phyloP scores from a whole-genome alignment of 2,329 filamentous ascomycete genomes.

The Diplodia seriata region DNA sequence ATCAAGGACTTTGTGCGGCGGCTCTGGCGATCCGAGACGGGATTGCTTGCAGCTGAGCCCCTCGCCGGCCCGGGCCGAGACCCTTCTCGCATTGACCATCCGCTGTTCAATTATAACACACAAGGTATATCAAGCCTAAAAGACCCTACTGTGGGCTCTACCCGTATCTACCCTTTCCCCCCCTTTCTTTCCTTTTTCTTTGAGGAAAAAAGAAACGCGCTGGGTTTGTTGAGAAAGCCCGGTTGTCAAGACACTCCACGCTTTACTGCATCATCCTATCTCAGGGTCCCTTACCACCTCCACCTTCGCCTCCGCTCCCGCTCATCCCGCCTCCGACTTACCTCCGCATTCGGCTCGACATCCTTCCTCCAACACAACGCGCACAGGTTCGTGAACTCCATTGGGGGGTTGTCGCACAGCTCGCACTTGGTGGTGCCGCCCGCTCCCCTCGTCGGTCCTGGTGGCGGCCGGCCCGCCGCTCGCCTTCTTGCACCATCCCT shows the following conservation, averaged over 20 bases:
- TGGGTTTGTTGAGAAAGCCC: no score
- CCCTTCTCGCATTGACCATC: not conserved
- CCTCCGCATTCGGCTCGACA: not conserved
- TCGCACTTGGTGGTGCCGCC: not conserved
- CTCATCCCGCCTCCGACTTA: not conserved
- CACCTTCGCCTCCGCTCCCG: not conserved
- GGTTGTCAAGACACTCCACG: no score
- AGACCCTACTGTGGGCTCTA: no score
- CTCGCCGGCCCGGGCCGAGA: not conserved
- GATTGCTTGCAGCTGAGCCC: not conserved
- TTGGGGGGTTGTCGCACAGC: not conserved
- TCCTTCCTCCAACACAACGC: not conserved
- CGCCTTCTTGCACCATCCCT: not conserved
- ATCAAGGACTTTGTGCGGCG: not conserved
- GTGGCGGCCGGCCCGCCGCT: not conserved
- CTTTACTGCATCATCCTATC: no score
- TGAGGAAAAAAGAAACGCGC: no score
- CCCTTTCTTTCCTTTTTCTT: no score
- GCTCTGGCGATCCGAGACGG: not conserved
- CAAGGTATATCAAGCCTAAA: no score
- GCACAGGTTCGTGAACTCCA: not conserved
- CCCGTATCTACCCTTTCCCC: no score
- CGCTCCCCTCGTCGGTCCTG: not conserved
- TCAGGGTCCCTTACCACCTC: not conserved
- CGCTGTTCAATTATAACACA: no score